A percentile compares a stretch with the other conserved stretches of the same genome.
Conservation (phyloP, 306 rosid species). For the Castanea sativa region DNA sequence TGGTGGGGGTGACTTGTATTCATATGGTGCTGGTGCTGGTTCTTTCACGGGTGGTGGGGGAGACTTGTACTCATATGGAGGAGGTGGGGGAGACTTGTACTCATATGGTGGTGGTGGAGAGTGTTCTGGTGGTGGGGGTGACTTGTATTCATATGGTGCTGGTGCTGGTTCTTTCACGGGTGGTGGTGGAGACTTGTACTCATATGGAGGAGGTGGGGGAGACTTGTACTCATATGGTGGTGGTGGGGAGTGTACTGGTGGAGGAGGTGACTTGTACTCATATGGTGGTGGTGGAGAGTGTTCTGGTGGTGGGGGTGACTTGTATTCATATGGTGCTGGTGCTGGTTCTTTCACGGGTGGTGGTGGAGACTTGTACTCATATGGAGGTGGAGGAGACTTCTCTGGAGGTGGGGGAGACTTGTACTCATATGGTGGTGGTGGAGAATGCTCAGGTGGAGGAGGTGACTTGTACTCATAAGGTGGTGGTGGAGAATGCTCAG, state of each 20-base stretch:
- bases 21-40: neutral
- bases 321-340: conserved; percentile 22
- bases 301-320: conserved; percentile 37
- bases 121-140: conserved; percentile 33
- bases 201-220: conserved; percentile 21
- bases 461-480: conserved; percentile 38
- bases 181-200: conserved; percentile 18
- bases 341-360: conserved; percentile 21
- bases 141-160: conserved; percentile 35
- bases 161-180: too few relatives aligned
- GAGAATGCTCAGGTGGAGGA: conserved; percentile 27
- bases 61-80: conserved; percentile 19
- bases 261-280: conserved; percentile 34
- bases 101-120: conserved; percentile 19
- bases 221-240: too few relatives aligned
- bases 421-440: conserved; percentile 21
- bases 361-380: conserved; percentile 42
- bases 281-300: neutral
- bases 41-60: conserved; percentile 18
- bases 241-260: conserved; percentile 20
- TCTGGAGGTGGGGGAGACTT: conserved; percentile 4
- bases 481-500: neutral
- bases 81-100: conserved; percentile 18
- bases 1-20: conserved; percentile 36
- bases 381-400: conserved; percentile 18